A percentile compares a stretch with the other conserved stretches of the same genome.
Conservation (phyloP, 352 stramenopile species). For the Saprolegnia diclina region DNA sequence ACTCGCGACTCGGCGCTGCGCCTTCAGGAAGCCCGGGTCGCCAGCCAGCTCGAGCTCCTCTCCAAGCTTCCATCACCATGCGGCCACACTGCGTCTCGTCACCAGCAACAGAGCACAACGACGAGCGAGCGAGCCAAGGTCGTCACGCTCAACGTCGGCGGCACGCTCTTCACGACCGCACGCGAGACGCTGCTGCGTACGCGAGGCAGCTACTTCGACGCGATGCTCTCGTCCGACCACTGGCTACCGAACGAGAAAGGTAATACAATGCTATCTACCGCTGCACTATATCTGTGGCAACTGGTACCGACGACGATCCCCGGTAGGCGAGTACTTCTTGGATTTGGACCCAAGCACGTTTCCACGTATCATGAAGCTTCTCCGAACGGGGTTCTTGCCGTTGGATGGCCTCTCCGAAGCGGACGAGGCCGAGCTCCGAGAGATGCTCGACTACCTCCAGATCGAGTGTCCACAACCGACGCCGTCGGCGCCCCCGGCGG, state of each 20-base stretch:
- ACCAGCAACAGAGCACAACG: too few relatives aligned
- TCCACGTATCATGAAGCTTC: constrained; percentile 11
- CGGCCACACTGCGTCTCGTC: too few relatives aligned
- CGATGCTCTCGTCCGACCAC: constrained; percentile 14
- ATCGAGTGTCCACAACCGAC: not conserved
- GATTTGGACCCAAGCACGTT: constrained; percentile 22
- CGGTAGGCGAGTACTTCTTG: constrained; percentile 26
- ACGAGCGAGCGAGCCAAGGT: too few relatives aligned
- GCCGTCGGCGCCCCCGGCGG: not conserved
- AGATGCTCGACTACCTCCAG: constrained; percentile 13
- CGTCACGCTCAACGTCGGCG: constrained; percentile 22
- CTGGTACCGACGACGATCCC: not conserved
- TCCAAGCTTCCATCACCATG: too few relatives aligned
- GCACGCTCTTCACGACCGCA: constrained; percentile 17
- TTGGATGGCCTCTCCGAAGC: not conserved
- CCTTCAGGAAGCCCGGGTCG: too few relatives aligned
- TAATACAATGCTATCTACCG: too few relatives aligned
- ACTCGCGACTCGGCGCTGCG: too few relatives aligned
- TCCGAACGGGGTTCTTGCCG: constrained; percentile 6
- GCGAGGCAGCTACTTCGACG: constrained; percentile 10
- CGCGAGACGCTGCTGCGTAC: constrained; percentile 11
- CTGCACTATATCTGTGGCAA: not conserved
- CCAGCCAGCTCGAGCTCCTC: too few relatives aligned
- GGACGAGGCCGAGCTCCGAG: constrained; percentile 1
- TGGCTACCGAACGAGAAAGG: constrained; percentile 26